Evolutionary conservation across 768 basidiomycete species (phyloP).

Genomic region (Pisolithus sp.): DNA sequence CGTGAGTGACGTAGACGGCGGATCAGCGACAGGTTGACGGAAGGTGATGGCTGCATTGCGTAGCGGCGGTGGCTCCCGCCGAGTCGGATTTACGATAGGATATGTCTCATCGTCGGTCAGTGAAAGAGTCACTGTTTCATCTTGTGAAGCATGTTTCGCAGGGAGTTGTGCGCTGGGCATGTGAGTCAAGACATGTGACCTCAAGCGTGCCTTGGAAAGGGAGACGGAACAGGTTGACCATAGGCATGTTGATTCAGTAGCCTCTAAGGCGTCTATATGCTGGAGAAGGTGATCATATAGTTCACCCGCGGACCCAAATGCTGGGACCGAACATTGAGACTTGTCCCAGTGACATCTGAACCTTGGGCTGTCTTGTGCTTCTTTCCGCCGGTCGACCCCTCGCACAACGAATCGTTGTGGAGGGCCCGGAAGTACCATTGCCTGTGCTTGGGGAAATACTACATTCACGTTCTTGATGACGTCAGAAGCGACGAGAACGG

Average conservation of each 20-base stretch:
- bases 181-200: constrained; percentile 72
- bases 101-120: constrained; percentile 44
- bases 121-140: constrained; percentile 67
- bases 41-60: constrained; percentile 56
- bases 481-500: constrained; percentile 77
- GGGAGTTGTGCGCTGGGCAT: constrained; percentile 53
- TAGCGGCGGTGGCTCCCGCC: constrained; percentile 65
- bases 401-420: constrained; percentile 81
- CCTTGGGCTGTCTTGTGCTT: constrained; percentile 47
- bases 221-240: constrained; percentile 66
- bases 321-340: constrained; percentile 43
- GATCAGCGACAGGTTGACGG: constrained; percentile 51
- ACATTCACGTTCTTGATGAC: constrained; percentile 89
- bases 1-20: constrained; percentile 69
- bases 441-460: constrained; percentile 80
- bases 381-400: constrained; percentile 70
- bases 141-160: constrained; percentile 61
- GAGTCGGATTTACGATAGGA: constrained; percentile 57
- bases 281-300: constrained; percentile 69
- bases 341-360: constrained; percentile 78
- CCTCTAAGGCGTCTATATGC: constrained; percentile 44
- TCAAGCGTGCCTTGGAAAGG: constrained; percentile 46
- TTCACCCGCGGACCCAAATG: constrained; percentile 49
- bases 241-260: constrained; percentile 46
- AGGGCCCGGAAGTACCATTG: constrained; percentile 74